Evolutionary conservation across 164 flowering plant species (phyloP).

Genomic region (Chimonanthus salicifolius): DNA sequence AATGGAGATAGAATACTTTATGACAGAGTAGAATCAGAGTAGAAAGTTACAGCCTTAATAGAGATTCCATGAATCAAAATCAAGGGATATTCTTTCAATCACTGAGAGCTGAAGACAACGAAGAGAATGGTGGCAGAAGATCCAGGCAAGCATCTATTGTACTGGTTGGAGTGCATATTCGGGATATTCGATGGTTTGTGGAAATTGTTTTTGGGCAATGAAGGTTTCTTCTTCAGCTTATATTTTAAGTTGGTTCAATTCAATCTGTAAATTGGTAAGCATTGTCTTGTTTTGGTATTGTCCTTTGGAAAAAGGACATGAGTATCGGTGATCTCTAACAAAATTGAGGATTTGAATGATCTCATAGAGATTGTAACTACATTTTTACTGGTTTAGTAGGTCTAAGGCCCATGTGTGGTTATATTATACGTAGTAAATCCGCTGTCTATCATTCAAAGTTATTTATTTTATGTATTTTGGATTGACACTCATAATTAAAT

Average conservation of each 20-base stretch:
- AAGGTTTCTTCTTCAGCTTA: neutral
- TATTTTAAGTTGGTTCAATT: constrained; percentile 2
- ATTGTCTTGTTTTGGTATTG: neutral
- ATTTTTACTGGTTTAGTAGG: neutral
- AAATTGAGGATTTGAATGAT: constrained; percentile 1
- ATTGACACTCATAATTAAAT: too few relatives aligned
- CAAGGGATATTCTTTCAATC: neutral
- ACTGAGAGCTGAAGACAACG: too few relatives aligned
- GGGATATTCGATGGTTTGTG: constrained; percentile 17
- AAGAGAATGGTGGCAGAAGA: constrained; percentile 16
- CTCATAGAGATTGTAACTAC: constrained; percentile 14
- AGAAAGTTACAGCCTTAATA: too few relatives aligned
- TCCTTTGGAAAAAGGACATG: constrained; percentile 7
- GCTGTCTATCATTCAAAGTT: too few relatives aligned
- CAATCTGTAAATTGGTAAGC: neutral
- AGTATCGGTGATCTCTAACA: constrained; percentile 3
- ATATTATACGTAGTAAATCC: too few relatives aligned
- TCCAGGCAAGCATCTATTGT: constrained; percentile 20
- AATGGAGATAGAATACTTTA: neutral
- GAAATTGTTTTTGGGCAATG: constrained; percentile 6
- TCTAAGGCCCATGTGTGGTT: neutral
- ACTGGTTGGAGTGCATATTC: constrained; percentile 35
- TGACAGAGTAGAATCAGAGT: neutral
- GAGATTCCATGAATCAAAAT: neutral
- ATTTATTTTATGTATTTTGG: too few relatives aligned